These are phyloP conservation scores for Pholiota molesta DNA, from an alignment of 768 basidiomycete genomes.

Conservation along the genomic window DNA sequence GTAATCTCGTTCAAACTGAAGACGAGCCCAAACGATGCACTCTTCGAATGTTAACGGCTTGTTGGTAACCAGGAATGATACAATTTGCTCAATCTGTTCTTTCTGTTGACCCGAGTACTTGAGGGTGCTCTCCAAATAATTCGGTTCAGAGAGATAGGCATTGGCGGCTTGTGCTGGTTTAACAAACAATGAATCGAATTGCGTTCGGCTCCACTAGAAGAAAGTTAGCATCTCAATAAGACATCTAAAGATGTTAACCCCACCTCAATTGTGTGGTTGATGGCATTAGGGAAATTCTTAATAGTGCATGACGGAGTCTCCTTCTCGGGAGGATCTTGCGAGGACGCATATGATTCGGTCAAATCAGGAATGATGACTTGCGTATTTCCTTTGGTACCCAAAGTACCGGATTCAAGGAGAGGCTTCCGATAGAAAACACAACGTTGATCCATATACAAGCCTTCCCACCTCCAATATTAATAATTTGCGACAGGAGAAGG, in stretches of 20 bases:
- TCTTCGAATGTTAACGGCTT: constrained; percentile 97
- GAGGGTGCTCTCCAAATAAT: constrained; percentile 88
- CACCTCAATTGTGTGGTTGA: constrained; percentile 97
- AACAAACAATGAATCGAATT: constrained; percentile 92
- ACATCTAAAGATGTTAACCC: constrained; percentile 15
- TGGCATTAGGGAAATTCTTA: constrained; percentile 98
- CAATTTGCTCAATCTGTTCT: constrained; percentile 87
- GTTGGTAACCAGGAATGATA: constrained; percentile 86
- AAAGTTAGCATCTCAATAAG: constrained; percentile 1
- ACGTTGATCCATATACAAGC: constrained; percentile 97
- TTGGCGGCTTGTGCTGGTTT: constrained; percentile 95
- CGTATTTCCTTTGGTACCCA: constrained; percentile 97
- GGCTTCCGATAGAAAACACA: constrained; percentile 97
- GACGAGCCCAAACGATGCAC: constrained; percentile 95
- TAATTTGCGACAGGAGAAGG: not conserved
- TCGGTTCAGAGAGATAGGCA: constrained; percentile 94
- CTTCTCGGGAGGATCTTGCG: constrained; percentile 99
- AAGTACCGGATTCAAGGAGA: constrained; percentile 93
- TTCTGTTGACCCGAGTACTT: constrained; percentile 92
- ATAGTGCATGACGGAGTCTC: constrained; percentile 96
- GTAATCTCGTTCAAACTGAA: constrained; percentile 94
- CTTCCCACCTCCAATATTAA: constrained; percentile 37
- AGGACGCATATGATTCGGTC: constrained; percentile 96
- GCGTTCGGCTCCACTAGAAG: constrained; percentile 86
- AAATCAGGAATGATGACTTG: constrained; percentile 94